These are phyloP conservation scores for Diaporthe vaccinii DNA, from an alignment of 2,329 filamentous ascomycete species.

Conservation along the genomic window DNA sequence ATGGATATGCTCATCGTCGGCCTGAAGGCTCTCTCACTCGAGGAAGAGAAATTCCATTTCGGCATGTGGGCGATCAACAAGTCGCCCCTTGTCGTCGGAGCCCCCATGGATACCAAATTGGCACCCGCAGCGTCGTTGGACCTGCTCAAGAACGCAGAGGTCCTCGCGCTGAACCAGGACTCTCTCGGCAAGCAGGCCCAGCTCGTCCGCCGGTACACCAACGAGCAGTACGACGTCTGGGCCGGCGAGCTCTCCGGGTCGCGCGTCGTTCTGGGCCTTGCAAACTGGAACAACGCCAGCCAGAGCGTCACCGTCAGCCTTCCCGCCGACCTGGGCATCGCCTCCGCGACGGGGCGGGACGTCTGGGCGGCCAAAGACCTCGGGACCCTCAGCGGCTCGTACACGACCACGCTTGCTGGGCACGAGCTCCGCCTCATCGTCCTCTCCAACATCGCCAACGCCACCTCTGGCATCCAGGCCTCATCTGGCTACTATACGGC, in stretches of 20 bases:
- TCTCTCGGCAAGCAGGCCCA: constrained; percentile 63
- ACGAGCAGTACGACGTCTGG: constrained; percentile 66
- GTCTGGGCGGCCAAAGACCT: constrained; percentile 56
- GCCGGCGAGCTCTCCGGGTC: constrained; percentile 60
- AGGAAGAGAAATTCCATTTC: constrained; percentile 67
- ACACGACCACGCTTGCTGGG: constrained; percentile 50
- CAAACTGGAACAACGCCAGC: constrained; percentile 63
- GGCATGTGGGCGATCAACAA: constrained; percentile 66
- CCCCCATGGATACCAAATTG: constrained; percentile 54
- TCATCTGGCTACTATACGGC: constrained; percentile 55
- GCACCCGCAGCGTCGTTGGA: constrained; percentile 56
- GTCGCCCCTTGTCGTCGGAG: constrained; percentile 63
- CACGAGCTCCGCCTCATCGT: constrained; percentile 58
- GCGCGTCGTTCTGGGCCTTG: constrained; percentile 59
- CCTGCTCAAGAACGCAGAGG: constrained; percentile 64
- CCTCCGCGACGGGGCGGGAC: constrained; percentile 54
- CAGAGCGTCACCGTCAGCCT: constrained; percentile 59
- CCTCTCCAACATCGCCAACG: constrained; percentile 50
- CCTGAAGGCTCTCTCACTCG: constrained; percentile 56
- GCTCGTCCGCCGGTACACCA: constrained; percentile 62
- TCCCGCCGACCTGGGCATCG: constrained; percentile 54
- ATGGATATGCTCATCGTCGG: constrained; percentile 68
- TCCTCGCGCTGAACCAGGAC: constrained; percentile 72
- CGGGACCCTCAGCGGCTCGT: constrained; percentile 50
- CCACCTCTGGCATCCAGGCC: constrained; percentile 39